Base-by-base conservation (phyloP, 2,329 filamentous ascomycete genomes). In the Juglanconis oblonga region DNA sequence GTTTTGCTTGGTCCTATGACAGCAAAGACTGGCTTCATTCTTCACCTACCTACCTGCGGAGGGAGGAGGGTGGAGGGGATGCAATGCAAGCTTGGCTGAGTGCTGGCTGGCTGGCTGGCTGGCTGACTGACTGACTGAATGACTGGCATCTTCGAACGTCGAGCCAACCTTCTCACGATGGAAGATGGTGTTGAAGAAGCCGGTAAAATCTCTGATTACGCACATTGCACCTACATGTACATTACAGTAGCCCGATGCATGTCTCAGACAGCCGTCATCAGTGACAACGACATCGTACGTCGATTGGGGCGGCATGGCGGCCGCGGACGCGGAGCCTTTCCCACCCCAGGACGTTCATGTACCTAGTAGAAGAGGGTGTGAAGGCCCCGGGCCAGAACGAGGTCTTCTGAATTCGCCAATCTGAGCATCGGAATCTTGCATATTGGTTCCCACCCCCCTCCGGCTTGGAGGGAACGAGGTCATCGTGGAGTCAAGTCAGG, bases 401-500 rank as follows among this genome's bases (percentile, higher is more conserved):
- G 53, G 57, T 51, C 44, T 56, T 33, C 50, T 24, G 47, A 31
- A 35, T 57, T 62, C 61, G 61, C 54, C 61, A 57, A 62, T 62
- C 61, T 48, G 59, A 47, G 49, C 57, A 62, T 62, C 61, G 61
- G 55, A 52, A 60, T 62, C 58, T 59, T 60, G 61, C 61, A 62
- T 54, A 44, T 60, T 38, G 53, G 24, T 54, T 60, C 54, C 54
- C 38, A 59, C 52, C 33, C 52, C 49, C 14, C 17, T 35, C 9
- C 7, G 52, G 6, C 5, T 32, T 17, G 40, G 48, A 42, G 35
- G 58, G 52, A 31, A 59, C 47, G 47, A 49, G 50, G 47, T 51
- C 31, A 48, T 47, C 49, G 17, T 38, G 54, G 49, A 50, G 40
- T 47, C 36, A 51, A 32, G n/a, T 45, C 55, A 42, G n/a, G 55